Evolutionary conservation across 2,329 filamentous ascomycete species (phyloP).

Genomic region (Domatiomyces globalis): DNA sequence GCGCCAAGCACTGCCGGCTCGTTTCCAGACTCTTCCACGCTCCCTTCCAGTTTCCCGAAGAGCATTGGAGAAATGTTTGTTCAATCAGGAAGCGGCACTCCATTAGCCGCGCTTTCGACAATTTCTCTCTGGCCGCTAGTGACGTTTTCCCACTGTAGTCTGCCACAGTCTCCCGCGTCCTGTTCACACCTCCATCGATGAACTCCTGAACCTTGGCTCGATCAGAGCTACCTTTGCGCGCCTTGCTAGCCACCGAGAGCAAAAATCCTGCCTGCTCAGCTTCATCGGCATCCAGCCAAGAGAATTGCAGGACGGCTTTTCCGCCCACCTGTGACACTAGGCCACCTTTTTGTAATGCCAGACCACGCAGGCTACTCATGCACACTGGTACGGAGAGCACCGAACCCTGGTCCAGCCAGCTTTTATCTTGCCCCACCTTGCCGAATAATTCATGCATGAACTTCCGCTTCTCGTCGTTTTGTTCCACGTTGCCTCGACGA

Average conservation of each 20-base stretch:
- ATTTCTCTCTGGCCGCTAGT: constrained; percentile 14
- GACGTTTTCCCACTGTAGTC: constrained; percentile 22
- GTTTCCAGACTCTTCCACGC: constrained; percentile 46
- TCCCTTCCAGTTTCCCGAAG: constrained; percentile 54
- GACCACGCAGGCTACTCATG: constrained; percentile 15
- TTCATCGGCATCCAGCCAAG: constrained; percentile 47
- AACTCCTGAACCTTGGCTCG: constrained; percentile 42
- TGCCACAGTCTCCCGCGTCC: not conserved
- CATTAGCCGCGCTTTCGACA: constrained; percentile 38
- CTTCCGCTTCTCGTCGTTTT: constrained; percentile 40
- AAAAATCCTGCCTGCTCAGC: constrained; percentile 47
- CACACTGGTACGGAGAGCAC: constrained; percentile 33
- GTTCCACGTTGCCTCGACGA: constrained; percentile 38
- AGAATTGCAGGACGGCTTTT: constrained; percentile 37
- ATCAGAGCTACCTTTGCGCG: constrained; percentile 41
- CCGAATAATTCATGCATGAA: constrained; percentile 43
- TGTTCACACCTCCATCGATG: constrained; percentile 43
- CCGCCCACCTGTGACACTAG: constrained; percentile 31
- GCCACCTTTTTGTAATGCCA: constrained; percentile 22
- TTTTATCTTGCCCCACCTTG: constrained; percentile 29
- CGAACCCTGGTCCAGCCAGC: constrained; percentile 34
- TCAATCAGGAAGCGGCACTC: constrained; percentile 59
- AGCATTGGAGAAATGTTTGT: constrained; percentile 54
- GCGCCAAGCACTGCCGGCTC: constrained; percentile 35
- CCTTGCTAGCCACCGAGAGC: constrained; percentile 41